Evolutionary conservation across 176 grass and related monocot species (phyloP), one percentile per base, ranked within the genome.

Genomic region (Phyllostachys edulis): DNA sequence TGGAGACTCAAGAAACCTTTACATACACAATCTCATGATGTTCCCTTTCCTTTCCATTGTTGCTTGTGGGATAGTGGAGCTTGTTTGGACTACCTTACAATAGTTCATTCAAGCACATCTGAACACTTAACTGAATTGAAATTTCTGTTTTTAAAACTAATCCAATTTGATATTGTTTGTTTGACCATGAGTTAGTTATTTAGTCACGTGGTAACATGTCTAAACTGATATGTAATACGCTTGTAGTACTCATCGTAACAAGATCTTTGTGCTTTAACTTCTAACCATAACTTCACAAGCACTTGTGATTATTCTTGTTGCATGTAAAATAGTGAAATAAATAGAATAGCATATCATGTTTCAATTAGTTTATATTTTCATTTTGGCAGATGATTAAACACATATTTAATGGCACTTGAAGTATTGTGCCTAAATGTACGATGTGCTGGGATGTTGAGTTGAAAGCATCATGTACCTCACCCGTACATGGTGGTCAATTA

Each of bases 401-500:
- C 46, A 52, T 52, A 80, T 24, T 24, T 52, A 16, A 67, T 67
- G 26, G 16, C 14, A 67, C 5, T 67, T 51, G 20, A n/a, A 9
- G 29, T 80, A 52, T 54, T 65, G 27, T 64, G 14, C 63, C 44
- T 80, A 20, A 64, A 64, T 27, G 62, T 32, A 9, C 3, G 44
- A 47, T 79, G 9, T 34, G 24, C 4, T 34, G 6, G 9, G 24
- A 63, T 79, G 24, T 29, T 79, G 20, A n/a, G 54, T 57, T 57
- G 54, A 57, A 57, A 57, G 18, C 54, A 78, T 78, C 4, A 6
- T 79, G 29, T 79, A 21, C 15, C 39, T 47, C 29, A 34, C 41
- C 57, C 14, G 45, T 54, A 64, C 41, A 79, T 79, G 16, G 59
- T 79, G 60, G 23, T 47, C 16, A 63, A 63, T 59, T 79, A 47